These are phyloP conservation scores for Davidsoniella eucalypti DNA, from an alignment of 2,329 filamentous ascomycete genomes.

Conservation along the genomic window DNA sequence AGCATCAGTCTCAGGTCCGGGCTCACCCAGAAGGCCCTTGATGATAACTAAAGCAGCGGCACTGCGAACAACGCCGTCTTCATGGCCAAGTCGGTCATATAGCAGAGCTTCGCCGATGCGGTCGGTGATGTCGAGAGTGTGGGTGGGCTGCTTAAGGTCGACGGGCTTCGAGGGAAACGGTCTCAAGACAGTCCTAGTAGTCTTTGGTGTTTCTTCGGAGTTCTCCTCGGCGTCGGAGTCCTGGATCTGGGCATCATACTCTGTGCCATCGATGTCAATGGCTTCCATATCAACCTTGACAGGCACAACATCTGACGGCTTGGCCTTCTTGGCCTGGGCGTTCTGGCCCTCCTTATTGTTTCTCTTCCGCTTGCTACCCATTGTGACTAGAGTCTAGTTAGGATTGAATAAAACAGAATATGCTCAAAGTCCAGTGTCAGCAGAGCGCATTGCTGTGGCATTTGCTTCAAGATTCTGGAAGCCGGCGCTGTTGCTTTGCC, in stretches of 20 bases:
- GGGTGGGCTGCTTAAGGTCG: conserved; percentile 16
- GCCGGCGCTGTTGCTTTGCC: too few species aligned
- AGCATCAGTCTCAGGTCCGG: too few species aligned
- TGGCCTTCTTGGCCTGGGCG: conserved; percentile 6
- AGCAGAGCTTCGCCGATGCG: conserved; percentile 40
- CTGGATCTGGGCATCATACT: neutral
- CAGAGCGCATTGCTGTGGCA: too few species aligned
- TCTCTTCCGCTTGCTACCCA: conserved; percentile 13
- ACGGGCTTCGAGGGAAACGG: conserved; percentile 23
- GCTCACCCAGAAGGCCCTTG: conserved; percentile 33
- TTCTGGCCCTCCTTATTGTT: conserved; percentile 2
- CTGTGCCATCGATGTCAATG: neutral
- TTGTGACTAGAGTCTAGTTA: neutral
- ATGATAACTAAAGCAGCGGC: conserved; percentile 42
- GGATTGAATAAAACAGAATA: too few species aligned
- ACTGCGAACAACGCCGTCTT: conserved; percentile 38
- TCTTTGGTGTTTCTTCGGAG: conserved; percentile 1
- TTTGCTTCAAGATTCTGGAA: too few species aligned
- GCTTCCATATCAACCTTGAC: neutral
- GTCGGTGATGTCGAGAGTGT: conserved; percentile 34
- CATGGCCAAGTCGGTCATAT: conserved; percentile 45
- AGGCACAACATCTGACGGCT: neutral
- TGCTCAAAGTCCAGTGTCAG: too few species aligned
- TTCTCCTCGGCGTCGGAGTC: neutral
- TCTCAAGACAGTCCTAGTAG: conserved; percentile 5